phyloP scores from a whole-genome alignment of 2,329 filamentous ascomycete species.

The Aspergillus phoenicis region DNA sequence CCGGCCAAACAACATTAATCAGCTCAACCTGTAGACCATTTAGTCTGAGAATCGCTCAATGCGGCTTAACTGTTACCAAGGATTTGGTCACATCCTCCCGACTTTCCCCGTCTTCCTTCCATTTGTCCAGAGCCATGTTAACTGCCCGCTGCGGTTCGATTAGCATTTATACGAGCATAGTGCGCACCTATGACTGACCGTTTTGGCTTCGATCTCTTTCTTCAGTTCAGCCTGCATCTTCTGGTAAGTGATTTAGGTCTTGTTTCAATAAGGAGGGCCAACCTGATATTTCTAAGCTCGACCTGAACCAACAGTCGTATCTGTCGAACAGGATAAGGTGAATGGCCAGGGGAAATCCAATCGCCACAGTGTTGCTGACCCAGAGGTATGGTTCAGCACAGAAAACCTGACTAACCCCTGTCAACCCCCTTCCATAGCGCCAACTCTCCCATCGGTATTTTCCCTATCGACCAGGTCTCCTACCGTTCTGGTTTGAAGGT shows the following conservation, averaged over 20 bases:
- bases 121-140: not conserved
- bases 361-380: not conserved
- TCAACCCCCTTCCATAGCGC: too few species aligned
- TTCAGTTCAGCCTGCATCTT: not conserved
- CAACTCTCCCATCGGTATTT: too few species aligned
- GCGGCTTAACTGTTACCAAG: not conserved
- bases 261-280: too few species aligned
- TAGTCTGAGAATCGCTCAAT: not conserved
- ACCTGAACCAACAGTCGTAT: not conserved
- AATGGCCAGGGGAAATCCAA: not conserved
- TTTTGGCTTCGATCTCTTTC: not conserved
- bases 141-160: not conserved
- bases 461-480: too few species aligned
- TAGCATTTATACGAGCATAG: not conserved
- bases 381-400: not conserved
- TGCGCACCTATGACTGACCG: not conserved
- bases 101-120: not conserved
- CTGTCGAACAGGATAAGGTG: too few species aligned
- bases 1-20: not conserved
- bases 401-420: not conserved
- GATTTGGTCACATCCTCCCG: not conserved
- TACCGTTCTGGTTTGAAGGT: too few species aligned
- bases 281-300: not conserved
- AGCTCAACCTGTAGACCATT: not conserved
- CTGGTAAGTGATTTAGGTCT: not conserved